Evolutionary conservation across 73 alveolate genomes (phyloP).

Genomic region (Paramecium bursaria): DNA sequence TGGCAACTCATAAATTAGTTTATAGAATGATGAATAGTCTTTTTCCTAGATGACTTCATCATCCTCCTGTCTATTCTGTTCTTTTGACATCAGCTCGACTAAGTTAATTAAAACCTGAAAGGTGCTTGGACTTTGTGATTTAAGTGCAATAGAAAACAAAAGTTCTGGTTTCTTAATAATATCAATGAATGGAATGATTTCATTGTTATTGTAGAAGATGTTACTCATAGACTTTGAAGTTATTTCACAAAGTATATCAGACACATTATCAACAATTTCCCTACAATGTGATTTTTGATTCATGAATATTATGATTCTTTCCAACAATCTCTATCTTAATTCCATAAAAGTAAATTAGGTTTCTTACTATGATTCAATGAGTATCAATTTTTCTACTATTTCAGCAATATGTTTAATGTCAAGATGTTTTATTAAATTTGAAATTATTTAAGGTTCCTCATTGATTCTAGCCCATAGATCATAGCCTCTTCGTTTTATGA

Average conservation of each 20-base stretch:
- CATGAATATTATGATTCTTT: slow-evolving; percentile 26
- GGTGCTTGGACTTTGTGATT: slow-evolving; percentile 32
- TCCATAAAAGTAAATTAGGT: not conserved
- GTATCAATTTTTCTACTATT: slow-evolving; percentile 30
- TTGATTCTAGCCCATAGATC: slow-evolving; percentile 33
- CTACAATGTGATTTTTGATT: slow-evolving; percentile 1
- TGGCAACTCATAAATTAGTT: not conserved
- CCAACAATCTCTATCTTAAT: not conserved
- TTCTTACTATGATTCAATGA: slow-evolving; percentile 30
- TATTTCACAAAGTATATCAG: slow-evolving; percentile 26
- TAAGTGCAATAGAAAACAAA: not conserved
- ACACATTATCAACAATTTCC: slow-evolving; percentile 35
- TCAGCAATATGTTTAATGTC: slow-evolving; percentile 43
- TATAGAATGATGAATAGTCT: not conserved
- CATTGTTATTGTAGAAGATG: slow-evolving; percentile 27
- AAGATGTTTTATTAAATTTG: slow-evolving; percentile 27
- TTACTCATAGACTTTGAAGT: slow-evolving; percentile 41
- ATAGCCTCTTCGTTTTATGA: slow-evolving; percentile 37
- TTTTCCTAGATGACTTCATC: slow-evolving; percentile 27
- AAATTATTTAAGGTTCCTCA: not conserved
- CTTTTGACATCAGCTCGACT: slow-evolving; percentile 45
- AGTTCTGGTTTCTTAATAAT: slow-evolving; percentile 32
- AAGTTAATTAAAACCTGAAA: slow-evolving; percentile 14
- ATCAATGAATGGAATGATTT: slow-evolving; percentile 49
- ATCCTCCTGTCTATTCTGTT: slow-evolving; percentile 12